A percentile compares a stretch with the other conserved stretches of the same genome.
phyloP scores from a whole-genome alignment of 2,329 filamentous ascomycete genomes.

The Aspergillus intermedius region DNA sequence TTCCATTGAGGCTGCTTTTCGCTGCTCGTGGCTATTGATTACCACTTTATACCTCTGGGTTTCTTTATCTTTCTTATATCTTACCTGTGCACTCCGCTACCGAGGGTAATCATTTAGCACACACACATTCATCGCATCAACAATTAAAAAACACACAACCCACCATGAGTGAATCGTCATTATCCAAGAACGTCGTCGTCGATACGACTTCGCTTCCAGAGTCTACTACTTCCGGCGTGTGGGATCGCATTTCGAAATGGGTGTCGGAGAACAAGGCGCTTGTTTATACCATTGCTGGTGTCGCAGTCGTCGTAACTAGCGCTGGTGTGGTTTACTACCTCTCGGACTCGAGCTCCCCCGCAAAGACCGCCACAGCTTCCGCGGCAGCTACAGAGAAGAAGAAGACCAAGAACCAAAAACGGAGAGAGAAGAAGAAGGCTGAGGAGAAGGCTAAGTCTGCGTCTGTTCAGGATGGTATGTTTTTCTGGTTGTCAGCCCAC shows the following conservation, averaged over 20 bases:
- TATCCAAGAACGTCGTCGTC: constrained; percentile 34
- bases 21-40: no score
- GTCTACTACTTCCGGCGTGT: constrained; percentile 60
- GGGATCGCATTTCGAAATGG: constrained; percentile 88
- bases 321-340: constrained; percentile 93
- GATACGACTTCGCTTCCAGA: constrained; percentile 38
- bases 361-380: constrained; percentile 19
- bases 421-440: constrained; percentile 61
- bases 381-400: constrained; percentile 46
- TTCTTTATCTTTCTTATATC: background rate
- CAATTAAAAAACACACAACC: background rate
- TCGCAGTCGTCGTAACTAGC: constrained; percentile 83
- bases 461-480: constrained; percentile 29
- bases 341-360: constrained; percentile 45
- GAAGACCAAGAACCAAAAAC: constrained; percentile 84
- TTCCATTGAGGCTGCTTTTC: background rate
- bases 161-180: constrained; percentile 36
- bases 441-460: constrained; percentile 49
- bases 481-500: constrained; percentile 22
- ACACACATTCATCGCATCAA: background rate
- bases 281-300: constrained; percentile 92
- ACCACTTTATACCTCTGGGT: background rate
- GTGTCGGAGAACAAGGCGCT: constrained; percentile 91
- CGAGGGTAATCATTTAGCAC: background rate
- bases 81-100: constrained; percentile 8